Evolutionary conservation across 2,329 filamentous ascomycete species (phyloP).

Genomic region (Rhinocladiella similis): DNA sequence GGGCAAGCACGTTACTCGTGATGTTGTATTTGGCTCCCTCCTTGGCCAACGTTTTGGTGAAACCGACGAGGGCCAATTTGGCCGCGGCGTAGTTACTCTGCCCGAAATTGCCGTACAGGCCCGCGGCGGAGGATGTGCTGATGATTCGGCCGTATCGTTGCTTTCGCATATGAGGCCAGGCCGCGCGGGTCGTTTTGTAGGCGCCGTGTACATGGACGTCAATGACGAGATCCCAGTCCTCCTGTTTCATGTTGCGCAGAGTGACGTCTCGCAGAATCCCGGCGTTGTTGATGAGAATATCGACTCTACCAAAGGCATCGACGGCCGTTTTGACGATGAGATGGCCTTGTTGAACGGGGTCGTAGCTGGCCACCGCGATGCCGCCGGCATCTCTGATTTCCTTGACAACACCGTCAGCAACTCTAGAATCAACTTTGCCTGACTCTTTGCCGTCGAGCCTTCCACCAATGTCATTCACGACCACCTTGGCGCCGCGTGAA

Average conservation of each 20-base stretch:
- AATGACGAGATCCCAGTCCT: slow-evolving; percentile 85
- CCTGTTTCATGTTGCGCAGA: slow-evolving; percentile 95
- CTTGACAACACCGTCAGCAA: slow-evolving; percentile 49
- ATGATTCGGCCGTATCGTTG: slow-evolving; percentile 95
- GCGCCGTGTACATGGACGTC: slow-evolving; percentile 91
- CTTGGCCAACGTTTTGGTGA: slow-evolving; percentile 96
- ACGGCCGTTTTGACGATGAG: neutral
- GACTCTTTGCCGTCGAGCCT: neutral
- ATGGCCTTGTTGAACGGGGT: neutral
- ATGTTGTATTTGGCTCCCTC: slow-evolving; percentile 99
- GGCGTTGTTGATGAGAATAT: slow-evolving; percentile 96
- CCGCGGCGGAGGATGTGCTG: slow-evolving; percentile 91
- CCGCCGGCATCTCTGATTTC: slow-evolving; percentile 74
- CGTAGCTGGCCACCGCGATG: slow-evolving; percentile 66
- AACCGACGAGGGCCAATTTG: slow-evolving; percentile 91
- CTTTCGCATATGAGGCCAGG: slow-evolving; percentile 95
- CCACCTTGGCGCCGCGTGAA: slow-evolving; percentile 77
- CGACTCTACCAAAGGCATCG: slow-evolving; percentile 86
- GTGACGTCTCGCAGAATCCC: slow-evolving; percentile 60
- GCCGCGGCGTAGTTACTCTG: slow-evolving; percentile 96
- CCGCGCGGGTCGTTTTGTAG: slow-evolving; percentile 94
- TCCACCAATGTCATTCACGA: slow-evolving; percentile 82
- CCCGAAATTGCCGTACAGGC: slow-evolving; percentile 91
- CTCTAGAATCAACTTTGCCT: slow-evolving; percentile 46
- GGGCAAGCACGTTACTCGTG: slow-evolving; percentile 87